Percentiles rank a stretch among this genome's conserved stretches.
These are phyloP conservation scores for Cinnamomum chago DNA, from an alignment of 164 flowering plant genomes.

Conservation along the genomic window DNA sequence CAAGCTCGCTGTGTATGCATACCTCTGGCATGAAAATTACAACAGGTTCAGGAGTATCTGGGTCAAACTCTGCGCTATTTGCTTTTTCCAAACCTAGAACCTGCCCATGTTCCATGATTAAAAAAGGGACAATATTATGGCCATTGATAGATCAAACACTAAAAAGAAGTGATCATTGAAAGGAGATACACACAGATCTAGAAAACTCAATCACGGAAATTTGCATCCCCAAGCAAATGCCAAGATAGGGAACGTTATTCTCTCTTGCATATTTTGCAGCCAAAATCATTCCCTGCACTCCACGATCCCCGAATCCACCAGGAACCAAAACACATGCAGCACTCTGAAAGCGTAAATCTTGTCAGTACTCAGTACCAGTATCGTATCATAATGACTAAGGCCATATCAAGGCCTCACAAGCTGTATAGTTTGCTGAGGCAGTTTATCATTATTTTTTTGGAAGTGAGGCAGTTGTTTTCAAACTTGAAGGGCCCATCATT, in stretches of 20 bases:
- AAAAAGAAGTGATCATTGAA: not conserved
- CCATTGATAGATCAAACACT: not conserved
- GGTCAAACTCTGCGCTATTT: constrained; percentile 80
- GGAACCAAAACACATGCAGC: constrained; percentile 91
- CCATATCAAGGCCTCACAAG: too few species aligned
- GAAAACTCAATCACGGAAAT: constrained; percentile 94
- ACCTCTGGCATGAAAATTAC: constrained; percentile 99
- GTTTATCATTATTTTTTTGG: too few species aligned
- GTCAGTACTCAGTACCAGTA: constrained; percentile 11
- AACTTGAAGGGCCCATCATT: not conserved
- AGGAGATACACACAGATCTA: constrained; percentile 57
- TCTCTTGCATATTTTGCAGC: constrained; percentile 99
- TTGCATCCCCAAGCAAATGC: constrained; percentile 99
- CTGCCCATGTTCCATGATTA: constrained; percentile 28
- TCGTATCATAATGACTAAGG: not conserved
- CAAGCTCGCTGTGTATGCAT: not conserved
- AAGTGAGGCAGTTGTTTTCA: too few species aligned
- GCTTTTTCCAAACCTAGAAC: constrained; percentile 71
- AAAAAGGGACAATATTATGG: not conserved
- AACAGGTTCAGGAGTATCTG: constrained; percentile 62
- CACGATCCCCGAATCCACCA: constrained; percentile 99
- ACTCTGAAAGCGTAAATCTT: constrained; percentile 41
- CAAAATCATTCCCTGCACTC: constrained; percentile 86
- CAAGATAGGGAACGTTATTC: constrained; percentile 85
- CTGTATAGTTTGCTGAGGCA: too few species aligned